Base-by-base conservation (phyloP, 129 eudicot genomes). In the Lactuca sativa region DNA sequence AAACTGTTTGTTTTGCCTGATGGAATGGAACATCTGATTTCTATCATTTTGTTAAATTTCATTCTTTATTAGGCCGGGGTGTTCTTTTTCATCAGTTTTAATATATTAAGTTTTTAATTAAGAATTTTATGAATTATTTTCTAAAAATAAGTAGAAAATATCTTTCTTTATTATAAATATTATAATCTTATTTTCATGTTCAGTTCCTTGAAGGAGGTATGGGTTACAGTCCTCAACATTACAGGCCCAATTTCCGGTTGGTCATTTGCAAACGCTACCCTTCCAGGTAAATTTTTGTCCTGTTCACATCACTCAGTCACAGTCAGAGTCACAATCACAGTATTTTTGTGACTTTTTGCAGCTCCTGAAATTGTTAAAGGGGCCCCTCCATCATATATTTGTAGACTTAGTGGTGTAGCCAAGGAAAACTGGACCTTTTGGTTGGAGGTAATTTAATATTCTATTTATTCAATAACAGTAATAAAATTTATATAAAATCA, bases 211-310 rank as follows among this genome's bases (percentile, higher is more conserved):
- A 80, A 87, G 80, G 97, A 95, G 87, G 97, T 90, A 38, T 95
- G 93, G 97, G 99, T 95, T 65, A 84, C 97, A 32, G 99, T 95
- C 51, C 96, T 95, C 38, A 95, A 95, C 79, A 78, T 95, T 57
- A 95, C 97, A n/a, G 97, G 99, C 69, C 97, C 97, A 8, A 59
- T 95, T 70, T 86, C 89, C 55, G 78, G 83, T 72, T 95, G 99
- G 99, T 95, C 99, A 34, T 85, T 95, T 70, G 96, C 97, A 57
- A 74, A 90, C 77, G 69, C 60, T 69, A 74, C 48, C 53, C 77
- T 95, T 69, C 97, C 97, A 90, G 97, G 99, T 95, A 56, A 56
- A 79, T 6, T 36, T 36, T 36, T 36, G 5, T 12, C 52, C 12
- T 8, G 1, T 44, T 44, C 6, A 4, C 6, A 36, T 36, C 37